Percentiles rank a stretch among this genome's conserved stretches.
phyloP scores from a whole-genome alignment of 176 grass and related monocot genomes.

The Pontederia paniculata region DNA sequence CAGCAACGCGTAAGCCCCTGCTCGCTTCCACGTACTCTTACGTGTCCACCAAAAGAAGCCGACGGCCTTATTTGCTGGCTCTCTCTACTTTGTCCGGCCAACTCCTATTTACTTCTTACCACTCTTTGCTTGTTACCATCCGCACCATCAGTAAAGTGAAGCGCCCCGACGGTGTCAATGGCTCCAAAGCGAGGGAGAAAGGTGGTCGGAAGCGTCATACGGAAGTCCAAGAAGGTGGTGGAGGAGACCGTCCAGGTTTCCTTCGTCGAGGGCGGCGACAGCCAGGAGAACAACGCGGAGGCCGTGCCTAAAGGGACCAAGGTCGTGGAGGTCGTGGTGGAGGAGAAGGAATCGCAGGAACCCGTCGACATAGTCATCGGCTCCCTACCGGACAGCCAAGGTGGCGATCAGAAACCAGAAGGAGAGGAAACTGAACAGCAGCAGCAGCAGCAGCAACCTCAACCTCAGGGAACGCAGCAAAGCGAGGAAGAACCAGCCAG shows the following conservation, averaged over 20 bases:
- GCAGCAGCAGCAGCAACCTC: neutral
- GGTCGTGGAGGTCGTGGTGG: constrained; percentile 21
- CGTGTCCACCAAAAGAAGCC: no score
- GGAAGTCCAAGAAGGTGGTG: constrained; percentile 35
- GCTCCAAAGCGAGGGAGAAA: constrained; percentile 33
- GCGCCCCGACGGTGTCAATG: constrained; percentile 2
- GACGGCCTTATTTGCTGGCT: no score
- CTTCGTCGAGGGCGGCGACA: neutral
- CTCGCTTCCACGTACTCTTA: no score
- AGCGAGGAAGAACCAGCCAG: neutral
- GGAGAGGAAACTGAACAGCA: neutral
- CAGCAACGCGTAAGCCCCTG: no score
- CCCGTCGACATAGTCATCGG: neutral
- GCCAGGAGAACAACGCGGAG: neutral
- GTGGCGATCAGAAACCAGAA: neutral
- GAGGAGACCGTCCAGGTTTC: constrained; percentile 38
- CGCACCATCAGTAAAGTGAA: neutral
- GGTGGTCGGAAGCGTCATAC: constrained; percentile 25
- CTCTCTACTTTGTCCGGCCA: neutral
- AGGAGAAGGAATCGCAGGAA: neutral
- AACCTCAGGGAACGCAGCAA: neutral
- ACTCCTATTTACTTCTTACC: neutral
- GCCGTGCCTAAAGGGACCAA: constrained; percentile 13
- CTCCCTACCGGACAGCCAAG: no score
- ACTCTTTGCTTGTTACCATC: no score